These are phyloP conservation scores for Acaromyces ingoldii DNA, from an alignment of 1,284 basidiomycete genomes.

Conservation along the genomic window DNA sequence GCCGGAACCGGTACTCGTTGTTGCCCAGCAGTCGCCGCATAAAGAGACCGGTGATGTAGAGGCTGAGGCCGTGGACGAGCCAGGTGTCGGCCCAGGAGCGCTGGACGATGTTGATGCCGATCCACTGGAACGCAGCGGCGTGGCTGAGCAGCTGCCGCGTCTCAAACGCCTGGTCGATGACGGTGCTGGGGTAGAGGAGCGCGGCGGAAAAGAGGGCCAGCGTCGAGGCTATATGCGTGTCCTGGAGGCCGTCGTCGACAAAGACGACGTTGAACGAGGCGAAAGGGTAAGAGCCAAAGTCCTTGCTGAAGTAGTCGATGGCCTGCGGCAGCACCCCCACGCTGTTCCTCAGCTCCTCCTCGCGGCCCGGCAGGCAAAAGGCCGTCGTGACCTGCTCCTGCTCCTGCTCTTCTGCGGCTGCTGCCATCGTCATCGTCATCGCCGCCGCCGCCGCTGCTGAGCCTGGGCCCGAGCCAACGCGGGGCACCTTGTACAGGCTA, in stretches of 20 bases:
- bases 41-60: conserved; percentile 86
- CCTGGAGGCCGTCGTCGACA: conserved; percentile 68
- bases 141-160: conserved; percentile 80
- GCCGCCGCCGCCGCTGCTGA: conserved; percentile 59
- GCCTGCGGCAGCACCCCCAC: conserved; percentile 76
- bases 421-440: conserved; percentile 29
- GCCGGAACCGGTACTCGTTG: conserved; percentile 91
- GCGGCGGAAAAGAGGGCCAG: conserved; percentile 76
- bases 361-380: conserved; percentile 80
- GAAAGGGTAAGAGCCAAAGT: conserved; percentile 95
- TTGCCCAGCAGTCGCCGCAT: conserved; percentile 82
- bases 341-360: conserved; percentile 65
- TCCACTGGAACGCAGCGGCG: conserved; percentile 83
- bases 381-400: conserved; percentile 78
- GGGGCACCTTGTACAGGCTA: conserved; percentile 4
- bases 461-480: neutral
- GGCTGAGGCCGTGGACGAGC: conserved; percentile 86
- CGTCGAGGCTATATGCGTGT: conserved; percentile 75
- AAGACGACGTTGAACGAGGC: conserved; percentile 89
- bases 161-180: conserved; percentile 90
- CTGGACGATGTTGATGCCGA: conserved; percentile 92
- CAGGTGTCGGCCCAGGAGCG: conserved; percentile 92
- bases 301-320: conserved; percentile 84
- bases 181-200: conserved; percentile 76
- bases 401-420: conserved; percentile 20